Base-by-base conservation (phyloP, 495 filamentous ascomycete species). In the Symbiotaphrina buchneri region DNA sequence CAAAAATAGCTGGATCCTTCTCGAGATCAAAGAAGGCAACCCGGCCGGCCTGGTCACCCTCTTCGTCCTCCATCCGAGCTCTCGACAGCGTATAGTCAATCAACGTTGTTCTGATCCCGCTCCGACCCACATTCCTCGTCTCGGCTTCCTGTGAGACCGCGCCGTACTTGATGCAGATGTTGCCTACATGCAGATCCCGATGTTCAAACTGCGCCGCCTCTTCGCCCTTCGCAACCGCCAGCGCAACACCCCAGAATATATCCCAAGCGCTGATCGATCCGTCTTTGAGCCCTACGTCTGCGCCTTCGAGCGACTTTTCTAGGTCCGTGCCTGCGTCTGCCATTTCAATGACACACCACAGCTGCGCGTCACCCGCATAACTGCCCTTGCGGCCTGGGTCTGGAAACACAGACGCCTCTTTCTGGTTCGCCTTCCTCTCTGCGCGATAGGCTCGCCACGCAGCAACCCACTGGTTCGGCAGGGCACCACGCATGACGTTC, bases 31-130 rank as follows among this genome's bases (percentile, higher is more conserved):
- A 13, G 18, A 15, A 58, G 14, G 50, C 56, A 1, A 61, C 45
- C 14, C 46, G 40, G 6, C 28, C 37, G 10, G 36, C 31, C 16
- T 18, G 34, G 10, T 27, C 28, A 10, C 17, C 17, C 11, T 17
- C 5, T 15, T 32, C 14, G 18, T 22, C 18, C 14, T 39, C 15
- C 23, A 51, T 41, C n/a, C 51, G 46, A 16, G 64, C 75, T 11
- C 83, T 68, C 0, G 79, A 90, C 22, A 91, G 65, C 1, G 81
- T 84, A 46, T 91, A 93, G 48, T 93, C 83, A 36, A 93, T 78
- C 18, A 93, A 64, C 0, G 82, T 91, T 5, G 79, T 68, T 28
- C 81, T 68, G 0, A 90, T 51, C 4, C 60, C 61, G 4, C 77
- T 80, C 35, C 61, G 59, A 1, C 72, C 73, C 36, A 83, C 71